Base-by-base conservation (phyloP, 495 filamentous ascomycete genomes). In the Penicillium simplicissimum region DNA sequence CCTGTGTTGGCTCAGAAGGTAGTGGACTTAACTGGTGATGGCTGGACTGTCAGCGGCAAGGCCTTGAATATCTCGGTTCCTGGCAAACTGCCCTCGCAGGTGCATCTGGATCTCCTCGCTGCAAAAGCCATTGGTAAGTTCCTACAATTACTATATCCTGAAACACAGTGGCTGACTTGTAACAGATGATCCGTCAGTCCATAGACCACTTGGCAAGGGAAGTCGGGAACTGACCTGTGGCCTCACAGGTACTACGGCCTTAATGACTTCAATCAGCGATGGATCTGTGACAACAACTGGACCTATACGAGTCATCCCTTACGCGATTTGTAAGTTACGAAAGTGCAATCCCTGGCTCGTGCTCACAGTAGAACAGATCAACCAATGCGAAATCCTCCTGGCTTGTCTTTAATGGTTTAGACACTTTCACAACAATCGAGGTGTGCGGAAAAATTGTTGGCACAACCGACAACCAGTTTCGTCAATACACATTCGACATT, bases 381-480 rank as follows among this genome's bases (percentile, higher is more conserved):
- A 56, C 34, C 0, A 59, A 70, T 6, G 57, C 66, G 10, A 65
- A 73, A 13, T 72, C 71, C 13, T 84, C 81, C 1, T 87, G 78
- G 72, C 76, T 88, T 19, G 75, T 87, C 4, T 89, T 90, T 67
- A 82, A 90, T 61, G 87, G 87, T 6, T 75, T 89, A 10, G 87
- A 90, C 57, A 90, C 87, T 0, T 90, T 89, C 63, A 76, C 86
- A 21, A 82, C 82, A 17, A 81, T 91, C 33, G 71, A 76, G 19
- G 75, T 90, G 40, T 91, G 88, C 69, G 82, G 79, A 0, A 69
- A 85, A 37, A 66, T 76, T 52, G 79, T 91, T n/a, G 88, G 82
- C 4, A 78, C 79, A 2, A 89, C 88, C 0, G 81, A 88, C 66
- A 91, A 90, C 61, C 88, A 91, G 68, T 91, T 90, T 62, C 84